Conservation (phyloP, 148 eudicot genomes). For the Fagopyrum tataricum region DNA sequence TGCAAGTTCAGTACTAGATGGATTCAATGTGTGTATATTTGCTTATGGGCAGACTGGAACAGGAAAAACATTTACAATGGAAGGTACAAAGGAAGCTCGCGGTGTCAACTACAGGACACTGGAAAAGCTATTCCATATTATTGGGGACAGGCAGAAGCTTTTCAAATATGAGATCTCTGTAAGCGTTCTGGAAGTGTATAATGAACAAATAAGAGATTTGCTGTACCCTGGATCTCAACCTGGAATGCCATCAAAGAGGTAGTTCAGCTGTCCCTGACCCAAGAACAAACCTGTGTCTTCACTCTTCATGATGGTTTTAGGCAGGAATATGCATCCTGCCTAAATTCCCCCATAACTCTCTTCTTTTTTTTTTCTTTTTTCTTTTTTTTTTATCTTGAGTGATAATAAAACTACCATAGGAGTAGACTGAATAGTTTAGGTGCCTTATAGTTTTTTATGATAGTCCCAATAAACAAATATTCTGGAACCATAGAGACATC, state of each 20-base stretch:
- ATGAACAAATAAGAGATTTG: conserved; percentile 92
- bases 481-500: no score
- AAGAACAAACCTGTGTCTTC: neutral
- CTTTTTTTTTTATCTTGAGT: neutral
- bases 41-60: conserved; percentile 99
- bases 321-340: neutral
- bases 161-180: conserved; percentile 70
- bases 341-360: neutral
- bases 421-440: neutral
- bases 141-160: conserved; percentile 54
- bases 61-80: conserved; percentile 97
- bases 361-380: no score
- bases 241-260: conserved; percentile 67
- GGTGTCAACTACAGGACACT: conserved; percentile 93
- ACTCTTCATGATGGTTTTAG: neutral
- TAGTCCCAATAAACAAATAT: no score
- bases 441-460: neutral
- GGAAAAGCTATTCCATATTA: conserved; percentile 60
- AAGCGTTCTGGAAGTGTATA: conserved; percentile 86
- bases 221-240: conserved; percentile 57
- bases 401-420: neutral
- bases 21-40: conserved; percentile 91
- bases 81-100: conserved; percentile 74
- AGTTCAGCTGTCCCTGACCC: neutral
- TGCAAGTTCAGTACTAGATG: conserved; percentile 89